Conservation (phyloP, 192 early-diverging fungal genomes). For the Chytriomyces hyalinus region DNA sequence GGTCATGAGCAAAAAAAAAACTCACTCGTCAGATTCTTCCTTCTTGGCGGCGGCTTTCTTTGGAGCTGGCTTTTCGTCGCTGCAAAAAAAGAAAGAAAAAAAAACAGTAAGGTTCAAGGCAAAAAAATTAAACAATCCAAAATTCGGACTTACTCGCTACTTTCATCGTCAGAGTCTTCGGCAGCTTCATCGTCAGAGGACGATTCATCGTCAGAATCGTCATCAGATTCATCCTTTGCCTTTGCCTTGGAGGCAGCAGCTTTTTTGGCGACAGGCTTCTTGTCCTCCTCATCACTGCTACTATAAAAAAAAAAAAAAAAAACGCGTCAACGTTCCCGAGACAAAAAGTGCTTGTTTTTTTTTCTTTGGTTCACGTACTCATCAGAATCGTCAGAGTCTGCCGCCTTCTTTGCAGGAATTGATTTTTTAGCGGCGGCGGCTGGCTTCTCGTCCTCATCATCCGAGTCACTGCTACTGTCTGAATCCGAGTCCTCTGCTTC, state of each 20-base stretch:
- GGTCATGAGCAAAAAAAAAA: not conserved
- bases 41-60: slow-evolving; percentile 27
- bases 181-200: slow-evolving; percentile 11
- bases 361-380: too few species aligned
- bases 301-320: too few species aligned
- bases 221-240: not conserved
- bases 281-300: too few species aligned
- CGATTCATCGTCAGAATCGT: not conserved
- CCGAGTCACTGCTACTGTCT: slow-evolving; percentile 5
- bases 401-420: slow-evolving; percentile 10
- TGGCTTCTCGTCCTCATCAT: slow-evolving; percentile 15
- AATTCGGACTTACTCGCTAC: slow-evolving; percentile 11
- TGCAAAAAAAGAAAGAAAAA: too few species aligned
- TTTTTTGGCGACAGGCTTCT: too few species aligned
- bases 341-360: too few species aligned
- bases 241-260: too few species aligned
- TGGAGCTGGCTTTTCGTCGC: slow-evolving; percentile 25
- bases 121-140: too few species aligned
- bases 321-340: too few species aligned
- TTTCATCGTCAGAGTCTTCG: slow-evolving; percentile 32
- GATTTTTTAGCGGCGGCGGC: not conserved
- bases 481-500: not conserved
- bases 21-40: slow-evolving; percentile 30
- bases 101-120: too few species aligned
- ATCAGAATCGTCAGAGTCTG: not conserved